Conservation (phyloP, 495 filamentous ascomycete genomes). For the Lichina pygmaea region DNA sequence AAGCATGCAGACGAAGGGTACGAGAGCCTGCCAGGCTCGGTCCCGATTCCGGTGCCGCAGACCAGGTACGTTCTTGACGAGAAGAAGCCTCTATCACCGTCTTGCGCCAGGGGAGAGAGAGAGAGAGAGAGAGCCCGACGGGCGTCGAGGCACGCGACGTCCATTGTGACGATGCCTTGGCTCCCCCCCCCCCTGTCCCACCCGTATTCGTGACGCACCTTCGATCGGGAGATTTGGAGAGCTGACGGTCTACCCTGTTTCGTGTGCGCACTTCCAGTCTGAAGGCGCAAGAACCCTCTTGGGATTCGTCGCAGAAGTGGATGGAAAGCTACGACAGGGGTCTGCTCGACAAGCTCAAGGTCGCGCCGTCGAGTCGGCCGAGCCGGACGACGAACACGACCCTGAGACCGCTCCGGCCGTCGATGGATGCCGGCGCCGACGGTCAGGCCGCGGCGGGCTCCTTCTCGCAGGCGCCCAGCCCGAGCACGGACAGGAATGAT, state of each 20-base stretch:
- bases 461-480: not conserved
- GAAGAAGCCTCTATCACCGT: too few species aligned
- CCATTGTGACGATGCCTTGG: not conserved
- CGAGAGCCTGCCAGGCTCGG: not conserved
- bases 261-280: not conserved
- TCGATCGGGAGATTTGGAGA: not conserved
- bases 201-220: not conserved
- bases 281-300: not conserved
- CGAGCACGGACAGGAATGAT: not conserved
- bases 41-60: too few species aligned
- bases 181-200: not conserved
- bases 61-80: too few species aligned
- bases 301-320: not conserved
- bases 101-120: too few species aligned
- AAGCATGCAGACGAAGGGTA: slow-evolving; percentile 1
- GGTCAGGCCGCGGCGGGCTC: not conserved
- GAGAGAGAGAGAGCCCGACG: not conserved
- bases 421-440: not conserved
- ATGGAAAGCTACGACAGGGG: slow-evolving; percentile 1
- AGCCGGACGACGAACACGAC: not conserved
- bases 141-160: not conserved
- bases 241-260: not conserved
- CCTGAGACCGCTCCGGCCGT: not conserved
- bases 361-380: not conserved
- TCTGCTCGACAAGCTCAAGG: not conserved